Base-by-base conservation (phyloP, 306 rosid species). In the Coriaria nepalensis region DNA sequence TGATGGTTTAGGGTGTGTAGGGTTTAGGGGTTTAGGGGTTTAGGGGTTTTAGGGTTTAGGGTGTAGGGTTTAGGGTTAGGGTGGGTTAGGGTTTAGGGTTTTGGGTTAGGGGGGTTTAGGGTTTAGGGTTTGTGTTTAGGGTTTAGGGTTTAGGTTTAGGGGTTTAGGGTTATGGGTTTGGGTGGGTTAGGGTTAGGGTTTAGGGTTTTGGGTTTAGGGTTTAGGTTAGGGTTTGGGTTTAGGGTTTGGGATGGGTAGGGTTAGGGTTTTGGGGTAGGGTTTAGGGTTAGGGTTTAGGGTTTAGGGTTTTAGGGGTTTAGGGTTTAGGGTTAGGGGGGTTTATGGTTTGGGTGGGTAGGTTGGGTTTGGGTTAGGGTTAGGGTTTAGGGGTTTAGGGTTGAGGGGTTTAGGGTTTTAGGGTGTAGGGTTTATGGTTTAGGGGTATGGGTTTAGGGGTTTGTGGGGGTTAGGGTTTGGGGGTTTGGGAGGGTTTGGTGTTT, bases 191-290 rank as follows among this genome's bases (percentile, higher is more conserved):
- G 40, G 32, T 49, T 7, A 34, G 53, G 40, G 20, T 49, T 33
- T 5, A 20, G 53, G 53, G 20, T 49, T 33, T 29, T 0, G 53
- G 37, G 33, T 49, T 49, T 6, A 36, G 53, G 53, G 33, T 49
- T 49, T 20, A 36, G 53, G 53, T 4, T 13, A 35, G 38, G 40
- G 32, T 49, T 49, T 4, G 53, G 38, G 38, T 33, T 49, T 49
- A 47, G 34, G 50, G 50, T 47, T 47, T 32, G 32, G 53, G 53
- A 13, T 34, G n/a, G n/a, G n/a, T 33, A 49, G 53, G 53, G 53
- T 34, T 32, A 49, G 53, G 53, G 39, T 34, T 49, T n/a, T n/a
- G n/a, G n/a, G n/a, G n/a, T 33, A 49, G 53, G 53, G 53, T 34
- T 33, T 49, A 33, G 8, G 33, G 33, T 38, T 38, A 38, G 56